Evolutionary conservation across 1,284 basidiomycete species (phyloP), one percentile per base, ranked within the genome.

Genomic region (Leccinum angustisporum): DNA sequence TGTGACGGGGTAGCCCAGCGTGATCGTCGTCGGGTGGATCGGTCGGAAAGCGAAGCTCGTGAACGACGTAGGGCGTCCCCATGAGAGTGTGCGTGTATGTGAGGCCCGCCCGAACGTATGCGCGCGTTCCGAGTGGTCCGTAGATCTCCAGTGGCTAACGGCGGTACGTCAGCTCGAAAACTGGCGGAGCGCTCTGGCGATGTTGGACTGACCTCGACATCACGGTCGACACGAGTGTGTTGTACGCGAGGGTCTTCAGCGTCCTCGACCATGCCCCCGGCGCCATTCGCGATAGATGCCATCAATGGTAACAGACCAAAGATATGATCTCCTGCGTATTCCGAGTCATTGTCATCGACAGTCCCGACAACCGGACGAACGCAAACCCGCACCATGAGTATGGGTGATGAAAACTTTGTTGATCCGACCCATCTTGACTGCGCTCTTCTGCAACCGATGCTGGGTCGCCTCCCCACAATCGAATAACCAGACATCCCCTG

Each of bases 391-490:
- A 92, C 93, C 91, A 76, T 97, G 95, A 27, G 92, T 90, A 76
- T 97, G 95, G 0, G 95, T 97, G 63, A 97, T 87, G 75, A 97
- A 97, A 36, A 97, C 87, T 71, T 94, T 94, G 62, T 86, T 82
- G 57, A 97, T 90, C 72, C 80, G 90, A 25, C 89, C 87, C 82
- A 91, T 89, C 70, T 91, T 89, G n/a, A 90, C 80, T 1, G 65
- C 62, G 72, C 86, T 84, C 78, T 86, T 83, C 78, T 91, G 85
- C 65, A 97, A 72, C 66, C 90, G 91, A 70, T 89, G 85, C 68
- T 95, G 92, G 1, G 94, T 96, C 4, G 88, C 93, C 74, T 97
- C 94, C 18, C 94, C 95, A 66, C 93, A 94, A 72, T 97, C 95
- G 69, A 97, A 94, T 10, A 97, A 72, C 90, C 90, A 91, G 57